Conservation (phyloP, 805 yeast genomes). For the Candida qinlingensis region DNA sequence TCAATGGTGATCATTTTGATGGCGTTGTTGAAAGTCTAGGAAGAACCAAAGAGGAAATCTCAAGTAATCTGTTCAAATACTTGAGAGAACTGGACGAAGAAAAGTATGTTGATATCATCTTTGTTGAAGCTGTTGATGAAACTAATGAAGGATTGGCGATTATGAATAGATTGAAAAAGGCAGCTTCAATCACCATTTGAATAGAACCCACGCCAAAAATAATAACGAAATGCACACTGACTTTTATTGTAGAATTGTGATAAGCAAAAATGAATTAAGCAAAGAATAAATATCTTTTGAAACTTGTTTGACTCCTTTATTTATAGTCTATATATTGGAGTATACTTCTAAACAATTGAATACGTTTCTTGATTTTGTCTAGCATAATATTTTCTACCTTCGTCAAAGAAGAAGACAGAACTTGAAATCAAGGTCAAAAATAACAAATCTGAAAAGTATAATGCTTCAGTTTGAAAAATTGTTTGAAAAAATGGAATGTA, state of each 20-base stretch:
- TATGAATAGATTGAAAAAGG: constrained; percentile 86
- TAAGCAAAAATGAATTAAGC: too few species aligned
- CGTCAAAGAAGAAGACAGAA: constrained; percentile 83
- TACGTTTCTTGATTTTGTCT: constrained; percentile 16
- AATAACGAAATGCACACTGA: background rate
- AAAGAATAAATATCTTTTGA: background rate
- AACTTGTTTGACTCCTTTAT: background rate
- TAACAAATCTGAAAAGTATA: constrained; percentile 62
- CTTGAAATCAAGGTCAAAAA: constrained; percentile 63
- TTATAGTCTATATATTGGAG: background rate
- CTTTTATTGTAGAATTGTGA: background rate
- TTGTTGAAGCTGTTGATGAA: constrained; percentile 80
- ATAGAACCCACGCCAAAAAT: background rate
- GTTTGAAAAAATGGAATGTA: constrained; percentile 90
- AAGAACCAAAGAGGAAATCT: constrained; percentile 46
- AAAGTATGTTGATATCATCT: constrained; percentile 55
- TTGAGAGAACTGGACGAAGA: constrained; percentile 72
- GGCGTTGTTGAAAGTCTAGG: constrained; percentile 36
- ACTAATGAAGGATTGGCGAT: constrained; percentile 84
- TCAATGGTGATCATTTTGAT: constrained; percentile 16
- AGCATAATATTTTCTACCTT: constrained; percentile 52
- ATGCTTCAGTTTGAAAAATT: constrained; percentile 92
- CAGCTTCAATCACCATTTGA: constrained; percentile 52
- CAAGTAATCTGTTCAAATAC: constrained; percentile 65
- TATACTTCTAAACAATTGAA: constrained; percentile 21